Conservation (phyloP, 495 filamentous ascomycete genomes). For the Hypoxylon cercidicola region DNA sequence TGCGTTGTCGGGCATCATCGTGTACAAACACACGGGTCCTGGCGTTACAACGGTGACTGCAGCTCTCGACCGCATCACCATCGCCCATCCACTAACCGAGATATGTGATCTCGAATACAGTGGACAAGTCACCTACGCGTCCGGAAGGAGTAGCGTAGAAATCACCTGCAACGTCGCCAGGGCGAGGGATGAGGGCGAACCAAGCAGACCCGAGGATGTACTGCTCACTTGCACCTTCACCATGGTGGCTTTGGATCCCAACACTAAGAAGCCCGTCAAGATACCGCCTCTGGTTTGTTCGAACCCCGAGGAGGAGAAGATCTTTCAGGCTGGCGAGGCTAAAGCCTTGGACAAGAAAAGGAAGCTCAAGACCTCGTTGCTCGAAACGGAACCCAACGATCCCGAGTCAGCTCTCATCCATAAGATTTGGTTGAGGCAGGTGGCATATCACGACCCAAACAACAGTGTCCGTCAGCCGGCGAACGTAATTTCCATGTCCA, state of each 20-base stretch:
- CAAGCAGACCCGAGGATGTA: slow-evolving; percentile 72
- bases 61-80: slow-evolving; percentile 81
- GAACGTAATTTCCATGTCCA: slow-evolving; percentile 74
- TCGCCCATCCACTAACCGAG: slow-evolving; percentile 76
- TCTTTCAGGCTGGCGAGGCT: slow-evolving; percentile 75
- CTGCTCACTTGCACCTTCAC: slow-evolving; percentile 85
- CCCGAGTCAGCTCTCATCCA: slow-evolving; percentile 83
- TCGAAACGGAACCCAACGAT: slow-evolving; percentile 78
- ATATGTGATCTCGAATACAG: slow-evolving; percentile 85
- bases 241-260: slow-evolving; percentile 81
- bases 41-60: slow-evolving; percentile 82
- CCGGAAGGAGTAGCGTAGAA: slow-evolving; percentile 83
- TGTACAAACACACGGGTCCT: slow-evolving; percentile 85
- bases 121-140: slow-evolving; percentile 83
- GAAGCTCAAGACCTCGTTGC: slow-evolving; percentile 68
- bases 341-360: slow-evolving; percentile 81
- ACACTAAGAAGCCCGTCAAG: slow-evolving; percentile 70
- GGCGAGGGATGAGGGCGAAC: slow-evolving; percentile 64
- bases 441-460: slow-evolving; percentile 75
- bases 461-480: slow-evolving; percentile 64
- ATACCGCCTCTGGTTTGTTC: slow-evolving; percentile 68
- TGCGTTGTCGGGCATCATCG: slow-evolving; percentile 81
- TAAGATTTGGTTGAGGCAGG: slow-evolving; percentile 78
- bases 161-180: slow-evolving; percentile 80
- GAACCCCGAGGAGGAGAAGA: slow-evolving; percentile 73